These are phyloP conservation scores for Knufia petricola DNA, from an alignment of 2,329 filamentous ascomycete species.

Conservation along the genomic window DNA sequence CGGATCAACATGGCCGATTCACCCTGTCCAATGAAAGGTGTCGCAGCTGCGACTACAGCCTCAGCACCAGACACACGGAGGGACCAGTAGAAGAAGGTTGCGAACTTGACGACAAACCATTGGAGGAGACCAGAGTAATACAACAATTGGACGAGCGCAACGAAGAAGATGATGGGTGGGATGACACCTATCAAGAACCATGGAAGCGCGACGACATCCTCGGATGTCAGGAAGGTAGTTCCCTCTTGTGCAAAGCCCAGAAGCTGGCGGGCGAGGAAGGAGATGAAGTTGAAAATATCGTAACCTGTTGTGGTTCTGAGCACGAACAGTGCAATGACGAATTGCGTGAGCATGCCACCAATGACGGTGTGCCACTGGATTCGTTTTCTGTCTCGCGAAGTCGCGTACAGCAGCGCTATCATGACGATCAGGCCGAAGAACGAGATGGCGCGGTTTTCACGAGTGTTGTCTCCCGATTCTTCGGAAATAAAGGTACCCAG, in stretches of 20 bases:
- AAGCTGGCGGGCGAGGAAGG: slow-evolving; percentile 60
- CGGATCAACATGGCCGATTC: slow-evolving; percentile 89
- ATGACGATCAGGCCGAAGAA: slow-evolving; percentile 69
- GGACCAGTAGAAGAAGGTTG: slow-evolving; percentile 82
- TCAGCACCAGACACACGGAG: slow-evolving; percentile 82
- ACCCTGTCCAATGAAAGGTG: slow-evolving; percentile 88
- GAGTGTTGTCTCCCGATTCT: slow-evolving; percentile 65
- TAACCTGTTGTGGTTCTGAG: slow-evolving; percentile 69
- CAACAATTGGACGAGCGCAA: slow-evolving; percentile 77
- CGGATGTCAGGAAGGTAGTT: slow-evolving; percentile 58
- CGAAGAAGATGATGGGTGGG: slow-evolving; percentile 95
- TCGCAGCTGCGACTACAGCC: slow-evolving; percentile 86
- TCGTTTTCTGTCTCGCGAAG: slow-evolving; percentile 58
- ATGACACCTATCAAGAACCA: slow-evolving; percentile 73
- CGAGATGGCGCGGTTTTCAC: slow-evolving; percentile 69
- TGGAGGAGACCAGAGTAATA: slow-evolving; percentile 74
- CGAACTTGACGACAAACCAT: slow-evolving; percentile 83
- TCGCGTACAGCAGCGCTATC: slow-evolving; percentile 56
- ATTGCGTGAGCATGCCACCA: slow-evolving; percentile 80
- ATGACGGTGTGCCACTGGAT: slow-evolving; percentile 67
- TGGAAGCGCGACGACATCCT: slow-evolving; percentile 32
- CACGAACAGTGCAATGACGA: slow-evolving; percentile 80
- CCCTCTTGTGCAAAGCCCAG: slow-evolving; percentile 68
- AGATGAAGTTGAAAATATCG: slow-evolving; percentile 88
- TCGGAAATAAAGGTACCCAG: slow-evolving; percentile 65